A percentile compares a stretch with the other conserved stretches of the same genome.
Evolutionary conservation across 1,284 basidiomycete genomes (phyloP).

Genomic region (Xanthoconium separans): DNA sequence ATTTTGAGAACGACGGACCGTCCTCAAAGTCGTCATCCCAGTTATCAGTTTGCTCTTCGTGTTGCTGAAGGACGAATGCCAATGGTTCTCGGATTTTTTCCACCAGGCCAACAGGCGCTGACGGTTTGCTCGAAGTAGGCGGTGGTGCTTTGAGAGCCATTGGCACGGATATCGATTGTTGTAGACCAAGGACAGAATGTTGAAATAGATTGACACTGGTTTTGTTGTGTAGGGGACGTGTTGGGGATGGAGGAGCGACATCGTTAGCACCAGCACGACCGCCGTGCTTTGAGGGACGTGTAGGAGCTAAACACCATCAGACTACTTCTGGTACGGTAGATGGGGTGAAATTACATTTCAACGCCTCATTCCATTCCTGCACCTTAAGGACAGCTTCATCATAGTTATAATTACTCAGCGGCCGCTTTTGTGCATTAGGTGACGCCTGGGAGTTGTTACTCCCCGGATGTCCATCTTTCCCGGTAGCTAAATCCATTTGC

Average conservation of each 20-base stretch:
- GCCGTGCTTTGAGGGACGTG: slow-evolving; percentile 63
- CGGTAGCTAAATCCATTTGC: slow-evolving; percentile 56
- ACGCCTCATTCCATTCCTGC: slow-evolving; percentile 97
- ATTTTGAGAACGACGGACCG: slow-evolving; percentile 83
- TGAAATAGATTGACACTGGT: slow-evolving; percentile 29
- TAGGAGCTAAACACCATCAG: slow-evolving; percentile 46
- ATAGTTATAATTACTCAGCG: slow-evolving; percentile 78
- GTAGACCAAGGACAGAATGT: slow-evolving; percentile 32
- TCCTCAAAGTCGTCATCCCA: slow-evolving; percentile 99
- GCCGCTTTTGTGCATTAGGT: slow-evolving; percentile 47
- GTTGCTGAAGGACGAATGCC: slow-evolving; percentile 58
- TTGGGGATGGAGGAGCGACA: slow-evolving; percentile 42
- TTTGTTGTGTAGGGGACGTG: slow-evolving; percentile 35
- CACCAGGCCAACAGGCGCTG: slow-evolving; percentile 37
- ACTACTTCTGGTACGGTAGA: slow-evolving; percentile 17
- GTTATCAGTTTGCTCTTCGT: slow-evolving; percentile 86
- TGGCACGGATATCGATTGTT: slow-evolving; percentile 32
- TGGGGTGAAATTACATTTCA: slow-evolving; percentile 63
- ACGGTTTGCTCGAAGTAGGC: slow-evolving; percentile 22
- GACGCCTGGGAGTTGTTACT: slow-evolving; percentile 22
- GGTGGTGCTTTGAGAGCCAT: slow-evolving; percentile 29
- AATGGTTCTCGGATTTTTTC: slow-evolving; percentile 60
- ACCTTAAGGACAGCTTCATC: slow-evolving; percentile 94
- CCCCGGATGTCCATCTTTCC: slow-evolving; percentile 36
- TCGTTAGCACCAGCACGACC: slow-evolving; percentile 37